These are phyloP conservation scores for Macroventuria anomochaeta DNA, from an alignment of 2,329 filamentous ascomycete genomes.

Conservation along the genomic window DNA sequence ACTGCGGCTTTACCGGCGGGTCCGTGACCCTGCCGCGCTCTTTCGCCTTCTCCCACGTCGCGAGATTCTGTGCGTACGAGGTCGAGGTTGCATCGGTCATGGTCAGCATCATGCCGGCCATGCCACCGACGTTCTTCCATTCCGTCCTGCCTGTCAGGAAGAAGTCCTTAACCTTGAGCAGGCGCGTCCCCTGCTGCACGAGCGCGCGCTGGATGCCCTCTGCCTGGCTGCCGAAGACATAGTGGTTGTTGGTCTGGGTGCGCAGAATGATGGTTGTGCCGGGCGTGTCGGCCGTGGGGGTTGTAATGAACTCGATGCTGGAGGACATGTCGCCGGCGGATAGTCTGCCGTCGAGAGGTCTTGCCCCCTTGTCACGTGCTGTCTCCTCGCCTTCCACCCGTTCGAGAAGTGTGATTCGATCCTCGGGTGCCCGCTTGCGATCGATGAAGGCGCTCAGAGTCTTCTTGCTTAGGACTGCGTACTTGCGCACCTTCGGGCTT, in stretches of 20 bases:
- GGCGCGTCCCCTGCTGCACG: conserved; percentile 68
- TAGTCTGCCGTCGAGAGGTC: not conserved
- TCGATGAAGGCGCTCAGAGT: not conserved
- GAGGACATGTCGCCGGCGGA: conserved; percentile 66
- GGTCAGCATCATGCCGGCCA: conserved; percentile 85
- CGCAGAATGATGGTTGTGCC: conserved; percentile 80
- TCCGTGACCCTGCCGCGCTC: conserved; percentile 21
- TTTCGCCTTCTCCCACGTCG: conserved; percentile 30
- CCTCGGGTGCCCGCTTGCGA: not conserved
- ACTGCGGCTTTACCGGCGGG: conserved; percentile 33
- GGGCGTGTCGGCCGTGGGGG: conserved; percentile 85
- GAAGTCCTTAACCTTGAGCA: conserved; percentile 74
- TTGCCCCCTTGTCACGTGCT: not conserved
- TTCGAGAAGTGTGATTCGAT: conserved; percentile 15
- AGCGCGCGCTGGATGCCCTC: conserved; percentile 86
- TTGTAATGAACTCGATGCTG: conserved; percentile 76
- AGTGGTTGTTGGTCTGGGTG: conserved; percentile 72
- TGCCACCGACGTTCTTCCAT: conserved; percentile 79
- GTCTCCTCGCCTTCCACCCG: too few relatives aligned
- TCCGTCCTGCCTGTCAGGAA: conserved; percentile 81
- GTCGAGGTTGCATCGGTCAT: conserved; percentile 71
- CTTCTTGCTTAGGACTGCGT: not conserved
- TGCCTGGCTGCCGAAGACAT: conserved; percentile 80
- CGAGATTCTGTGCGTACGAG: conserved; percentile 55
- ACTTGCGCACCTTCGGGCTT: not conserved